Evolutionary conservation across 768 basidiomycete species (phyloP).

Genomic region (Inosperma sp.): DNA sequence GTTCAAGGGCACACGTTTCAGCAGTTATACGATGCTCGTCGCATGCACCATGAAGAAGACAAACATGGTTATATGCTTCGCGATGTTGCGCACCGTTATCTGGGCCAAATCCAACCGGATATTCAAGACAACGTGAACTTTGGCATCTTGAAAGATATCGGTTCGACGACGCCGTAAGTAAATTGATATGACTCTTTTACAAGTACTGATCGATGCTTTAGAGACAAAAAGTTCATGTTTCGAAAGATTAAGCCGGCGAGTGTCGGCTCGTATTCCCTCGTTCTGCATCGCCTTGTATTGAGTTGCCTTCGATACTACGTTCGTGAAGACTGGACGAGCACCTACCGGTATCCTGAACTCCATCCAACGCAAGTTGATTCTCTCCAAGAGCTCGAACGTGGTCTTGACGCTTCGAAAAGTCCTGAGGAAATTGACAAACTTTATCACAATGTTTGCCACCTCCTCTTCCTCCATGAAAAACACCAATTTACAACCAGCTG

Average conservation of each 20-base stretch:
- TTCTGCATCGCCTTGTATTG: background rate
- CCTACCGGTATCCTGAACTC: background rate
- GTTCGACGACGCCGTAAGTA: background rate
- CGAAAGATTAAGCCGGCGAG: background rate
- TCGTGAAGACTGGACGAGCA: background rate
- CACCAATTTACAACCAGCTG: background rate
- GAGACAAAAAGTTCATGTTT: background rate
- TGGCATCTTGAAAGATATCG: background rate
- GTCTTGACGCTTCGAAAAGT: background rate
- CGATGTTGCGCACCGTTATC: background rate
- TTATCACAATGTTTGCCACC: background rate
- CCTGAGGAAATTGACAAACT: background rate
- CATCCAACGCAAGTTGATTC: background rate
- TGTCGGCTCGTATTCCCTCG: background rate
- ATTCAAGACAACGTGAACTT: background rate
- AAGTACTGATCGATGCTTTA: background rate
- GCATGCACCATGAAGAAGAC: background rate
- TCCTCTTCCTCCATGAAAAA: constrained; percentile 1
- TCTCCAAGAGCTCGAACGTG: background rate
- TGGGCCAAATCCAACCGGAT: background rate
- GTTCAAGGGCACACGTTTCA: background rate
- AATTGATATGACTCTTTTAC: background rate
- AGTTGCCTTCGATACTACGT: background rate
- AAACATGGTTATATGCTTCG: background rate
- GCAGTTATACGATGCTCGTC: background rate